Evolutionary conservation across 2,329 filamentous ascomycete species (phyloP), one percentile per base, ranked within the genome.

Genomic region (Phaeosphaeria sp.): DNA sequence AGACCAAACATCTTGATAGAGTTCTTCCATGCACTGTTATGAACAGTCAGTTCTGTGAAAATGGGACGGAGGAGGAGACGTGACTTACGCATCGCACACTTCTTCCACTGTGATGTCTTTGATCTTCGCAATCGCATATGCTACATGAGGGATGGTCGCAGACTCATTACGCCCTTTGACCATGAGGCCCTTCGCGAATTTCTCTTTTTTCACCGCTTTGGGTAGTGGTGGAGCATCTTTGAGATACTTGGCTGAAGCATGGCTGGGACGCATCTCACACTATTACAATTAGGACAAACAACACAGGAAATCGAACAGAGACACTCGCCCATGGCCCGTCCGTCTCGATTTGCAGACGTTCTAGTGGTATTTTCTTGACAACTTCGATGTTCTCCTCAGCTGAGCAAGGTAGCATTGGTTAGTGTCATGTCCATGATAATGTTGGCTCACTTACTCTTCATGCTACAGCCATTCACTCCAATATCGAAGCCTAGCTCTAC

Each of bases 131-230:
- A 99, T 89, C 51, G 94, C 91, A 75, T 90, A 88, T n/a, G 92
- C 95, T 15, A 99, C 91, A 52, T 90, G 88, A 63, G 89, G 87
- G 64, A 99, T 97, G 52, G 86, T 90, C 68, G 90, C 93, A 10
- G 94, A 92, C 78, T 99, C 95, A 73, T 99, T 99, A 59, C 95
- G 87, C 0, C 94, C 92, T 80, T 98, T 99, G 52, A 99, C 86
- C 91, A 97, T 94, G 42, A 84, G 84, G 0, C 93, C 94, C 69
- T 91, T 87, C 46, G 87, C 85, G 90, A 93, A 99, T 76, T 91
- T 96, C 80, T 99, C 95, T 80, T 97, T 98, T 83, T 98, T 99
- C 27, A 97, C 90, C 4, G 89, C 84, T 78, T 91, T 96, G 67
- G 89, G 95, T 33, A 92, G 80, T 52, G 87, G 83, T 0, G 90